These are phyloP conservation scores for Hymenotorrendiella dingleyae DNA, from an alignment of 2,329 filamentous ascomycete species.

Conservation along the genomic window DNA sequence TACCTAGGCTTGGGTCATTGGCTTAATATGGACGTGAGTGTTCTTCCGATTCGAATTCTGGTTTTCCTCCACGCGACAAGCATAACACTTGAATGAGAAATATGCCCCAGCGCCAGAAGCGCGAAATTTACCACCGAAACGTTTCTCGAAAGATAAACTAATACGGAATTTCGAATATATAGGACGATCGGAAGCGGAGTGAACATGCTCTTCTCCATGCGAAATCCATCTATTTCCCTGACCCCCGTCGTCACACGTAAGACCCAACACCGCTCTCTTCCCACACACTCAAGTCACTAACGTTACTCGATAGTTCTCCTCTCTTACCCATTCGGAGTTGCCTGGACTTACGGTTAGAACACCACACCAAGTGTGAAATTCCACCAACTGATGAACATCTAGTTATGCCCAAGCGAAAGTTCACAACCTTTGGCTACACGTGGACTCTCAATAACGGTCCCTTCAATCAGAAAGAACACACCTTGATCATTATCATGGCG, in stretches of 20 bases:
- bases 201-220: conserved; percentile 14
- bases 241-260: conserved; percentile 13
- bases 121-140: no score
- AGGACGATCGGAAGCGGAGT: conserved; percentile 6
- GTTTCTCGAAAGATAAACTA: no score
- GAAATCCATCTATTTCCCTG: conserved; percentile 13
- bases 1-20: conserved; percentile 55
- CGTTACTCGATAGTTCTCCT: no score
- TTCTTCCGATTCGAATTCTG: not conserved
- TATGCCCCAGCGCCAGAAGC: no score
- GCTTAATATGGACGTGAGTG: conserved; percentile 32
- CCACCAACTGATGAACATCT: not conserved
- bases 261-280: no score
- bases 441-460: conserved; percentile 59
- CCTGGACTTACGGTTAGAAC: conserved; percentile 4
- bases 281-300: no score
- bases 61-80: no score
- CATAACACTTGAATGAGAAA: no score
- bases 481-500: conserved; percentile 58
- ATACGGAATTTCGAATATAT: no score
- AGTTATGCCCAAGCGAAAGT: conserved; percentile 12
- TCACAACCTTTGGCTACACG: conserved; percentile 43
- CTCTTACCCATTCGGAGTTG: conserved; percentile 8
- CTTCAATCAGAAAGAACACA: conserved; percentile 65
- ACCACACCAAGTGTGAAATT: not conserved